phyloP scores from a whole-genome alignment of 345 rosid species.

The Populus ilicifolia region DNA sequence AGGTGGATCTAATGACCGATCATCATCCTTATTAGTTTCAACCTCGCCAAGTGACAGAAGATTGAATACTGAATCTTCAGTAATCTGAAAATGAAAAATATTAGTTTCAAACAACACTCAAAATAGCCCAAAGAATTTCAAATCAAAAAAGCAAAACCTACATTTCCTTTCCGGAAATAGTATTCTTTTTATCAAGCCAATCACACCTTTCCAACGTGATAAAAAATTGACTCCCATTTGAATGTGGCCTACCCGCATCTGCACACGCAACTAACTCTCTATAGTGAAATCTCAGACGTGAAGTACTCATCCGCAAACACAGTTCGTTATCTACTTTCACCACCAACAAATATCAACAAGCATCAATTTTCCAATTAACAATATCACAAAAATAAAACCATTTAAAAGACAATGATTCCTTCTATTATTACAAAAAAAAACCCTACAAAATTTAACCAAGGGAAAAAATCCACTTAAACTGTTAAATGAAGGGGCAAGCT shows the following conservation, averaged over 20 bases:
- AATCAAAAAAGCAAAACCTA: neutral
- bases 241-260: slow-evolving; percentile 70
- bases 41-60: slow-evolving; percentile 71
- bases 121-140: neutral
- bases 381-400: neutral
- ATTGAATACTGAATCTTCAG: slow-evolving; percentile 85
- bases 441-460: neutral
- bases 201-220: slow-evolving; percentile 85
- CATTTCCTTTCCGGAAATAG: slow-evolving; percentile 86
- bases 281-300: slow-evolving; percentile 84
- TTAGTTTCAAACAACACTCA: slow-evolving; percentile 6
- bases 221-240: slow-evolving; percentile 95
- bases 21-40: slow-evolving; percentile 75
- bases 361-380: neutral
- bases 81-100: slow-evolving; percentile 44
- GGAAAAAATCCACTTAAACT: neutral
- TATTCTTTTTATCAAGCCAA: slow-evolving; percentile 79
- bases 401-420: neutral
- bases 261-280: slow-evolving; percentile 92
- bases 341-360: slow-evolving; percentile 41
- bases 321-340: slow-evolving; percentile 79
- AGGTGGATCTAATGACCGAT: slow-evolving; percentile 73
- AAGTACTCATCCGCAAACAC: slow-evolving; percentile 68
- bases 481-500: neutral
- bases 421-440: neutral